Percentiles rank a stretch among this genome's conserved stretches.
These are phyloP conservation scores for Pseudocercospora cruenta DNA, from an alignment of 2,329 filamentous ascomycete species.

Conservation along the genomic window DNA sequence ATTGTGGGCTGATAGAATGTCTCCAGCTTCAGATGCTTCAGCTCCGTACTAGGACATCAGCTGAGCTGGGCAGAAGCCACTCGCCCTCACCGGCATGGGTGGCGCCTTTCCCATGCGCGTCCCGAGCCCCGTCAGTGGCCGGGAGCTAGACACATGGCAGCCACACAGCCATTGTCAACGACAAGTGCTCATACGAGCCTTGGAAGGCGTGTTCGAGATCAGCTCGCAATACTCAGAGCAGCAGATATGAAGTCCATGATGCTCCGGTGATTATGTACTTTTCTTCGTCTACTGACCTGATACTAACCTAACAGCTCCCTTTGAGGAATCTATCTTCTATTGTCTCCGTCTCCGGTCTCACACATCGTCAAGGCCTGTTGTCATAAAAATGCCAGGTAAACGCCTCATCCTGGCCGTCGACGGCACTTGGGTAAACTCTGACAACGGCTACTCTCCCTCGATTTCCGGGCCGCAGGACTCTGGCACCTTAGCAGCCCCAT, in stretches of 20 bases:
- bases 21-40: neutral
- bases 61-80: neutral
- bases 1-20: neutral
- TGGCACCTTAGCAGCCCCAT: slow-evolving; percentile 22
- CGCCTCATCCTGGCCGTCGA: slow-evolving; percentile 30
- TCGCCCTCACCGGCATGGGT: slow-evolving; percentile 1
- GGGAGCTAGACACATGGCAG: neutral
- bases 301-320: too few species aligned
- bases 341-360: neutral
- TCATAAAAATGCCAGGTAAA: slow-evolving; percentile 14
- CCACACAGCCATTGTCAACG: neutral
- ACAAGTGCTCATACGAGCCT: neutral
- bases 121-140: neutral
- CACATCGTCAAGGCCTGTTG: neutral
- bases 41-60: neutral
- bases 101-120: neutral
- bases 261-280: neutral
- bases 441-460: slow-evolving; percentile 21
- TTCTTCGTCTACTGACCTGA: neutral
- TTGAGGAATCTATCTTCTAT: neutral
- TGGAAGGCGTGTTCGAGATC: neutral
- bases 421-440: slow-evolving; percentile 26
- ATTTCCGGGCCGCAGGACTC: slow-evolving; percentile 14
- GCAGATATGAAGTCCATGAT: neutral
- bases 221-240: neutral